Base-by-base conservation (phyloP, 1,139 yeast genomes). In the Hanseniaspora uvarum region DNA sequence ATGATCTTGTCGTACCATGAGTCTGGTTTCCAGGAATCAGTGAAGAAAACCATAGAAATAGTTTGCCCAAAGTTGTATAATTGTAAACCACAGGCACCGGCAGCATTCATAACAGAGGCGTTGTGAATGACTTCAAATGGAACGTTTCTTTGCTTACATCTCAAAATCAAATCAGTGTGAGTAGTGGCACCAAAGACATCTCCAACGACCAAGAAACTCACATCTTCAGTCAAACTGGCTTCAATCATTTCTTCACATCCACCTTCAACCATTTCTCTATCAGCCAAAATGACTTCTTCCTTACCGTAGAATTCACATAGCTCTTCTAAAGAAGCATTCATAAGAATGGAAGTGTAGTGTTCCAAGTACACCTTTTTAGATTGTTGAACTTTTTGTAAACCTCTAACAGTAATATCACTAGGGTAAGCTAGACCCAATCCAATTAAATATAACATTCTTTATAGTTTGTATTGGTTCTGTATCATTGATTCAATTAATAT, bases 171-270 rank as follows among this genome's bases (percentile, higher is more conserved):
- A 70, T 92, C 98, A 0, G 96, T 87, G 68, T 92, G 98, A 0
- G 98, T 92, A 5, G 98, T 92, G 43, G 98, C 98, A 34, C 98
- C 98, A 66, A 87, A 89, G 36, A 94, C 95, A 66, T 92, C 98
- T 39, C 98, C 98, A 26, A 92, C 98, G 19, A 92, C 98, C 60
- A 92, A 73, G 63, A 92, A 88, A 1, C 96, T 97, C 65, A 92
- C 76, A 65, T 88, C 95, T 55, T 86, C 92, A 21, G 68, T 72
- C 46, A 84, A 79, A 0, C 95, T 96, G 55, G 79, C 83, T 28
- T 74, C 81, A 59, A 92, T 72, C 57, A 92, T 92, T 41, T 76
- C 75, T 63, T 89, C 97, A 28, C 94, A 80, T 5, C 94, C 95
- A 51, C 82, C 74, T 68, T 92, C 98, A 23, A 92, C 98, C 60